Conservation (phyloP, 495 filamentous ascomycete genomes). For the Penicillium lividum region DNA sequence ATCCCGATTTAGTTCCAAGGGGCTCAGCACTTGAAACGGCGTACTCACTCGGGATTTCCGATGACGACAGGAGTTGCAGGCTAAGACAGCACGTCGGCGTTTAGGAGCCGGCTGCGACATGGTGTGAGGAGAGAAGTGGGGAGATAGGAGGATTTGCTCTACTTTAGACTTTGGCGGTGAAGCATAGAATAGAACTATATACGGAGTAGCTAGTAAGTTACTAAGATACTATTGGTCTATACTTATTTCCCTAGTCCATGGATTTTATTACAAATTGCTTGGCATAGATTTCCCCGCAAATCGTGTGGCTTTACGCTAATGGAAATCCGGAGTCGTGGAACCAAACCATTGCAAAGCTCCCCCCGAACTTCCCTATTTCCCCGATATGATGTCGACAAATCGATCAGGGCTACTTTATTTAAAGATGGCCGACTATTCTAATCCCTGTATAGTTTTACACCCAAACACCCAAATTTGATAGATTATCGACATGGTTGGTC, state of each 20-base stretch:
- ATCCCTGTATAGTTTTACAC: too few species aligned
- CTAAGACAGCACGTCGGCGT: constrained; percentile 9
- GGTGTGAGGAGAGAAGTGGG: not conserved
- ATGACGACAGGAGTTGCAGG: constrained; percentile 16
- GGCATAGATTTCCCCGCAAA: not conserved
- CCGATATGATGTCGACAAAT: too few species aligned
- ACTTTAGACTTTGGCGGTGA: not conserved
- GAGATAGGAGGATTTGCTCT: not conserved
- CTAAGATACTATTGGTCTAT: too few species aligned
- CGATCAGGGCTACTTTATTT: too few species aligned
- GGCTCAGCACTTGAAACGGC: not conserved
- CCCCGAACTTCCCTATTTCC: too few species aligned
- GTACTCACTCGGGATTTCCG: constrained; percentile 19
- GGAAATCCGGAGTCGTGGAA: too few species aligned
- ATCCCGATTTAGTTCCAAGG: not conserved
- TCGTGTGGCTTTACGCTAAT: too few species aligned
- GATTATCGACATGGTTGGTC: not conserved
- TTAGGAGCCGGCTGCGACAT: constrained; percentile 8
- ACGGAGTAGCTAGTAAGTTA: too few species aligned
- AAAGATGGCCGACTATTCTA: too few species aligned
- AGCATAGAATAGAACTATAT: not conserved
- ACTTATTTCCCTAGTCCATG: too few species aligned
- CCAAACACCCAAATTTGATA: too few species aligned
- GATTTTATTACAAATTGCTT: not conserved
- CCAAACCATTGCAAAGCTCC: too few species aligned